Evolutionary conservation across 176 grass and related monocot species (phyloP).

Genomic region (Neostapfia colusana): DNA sequence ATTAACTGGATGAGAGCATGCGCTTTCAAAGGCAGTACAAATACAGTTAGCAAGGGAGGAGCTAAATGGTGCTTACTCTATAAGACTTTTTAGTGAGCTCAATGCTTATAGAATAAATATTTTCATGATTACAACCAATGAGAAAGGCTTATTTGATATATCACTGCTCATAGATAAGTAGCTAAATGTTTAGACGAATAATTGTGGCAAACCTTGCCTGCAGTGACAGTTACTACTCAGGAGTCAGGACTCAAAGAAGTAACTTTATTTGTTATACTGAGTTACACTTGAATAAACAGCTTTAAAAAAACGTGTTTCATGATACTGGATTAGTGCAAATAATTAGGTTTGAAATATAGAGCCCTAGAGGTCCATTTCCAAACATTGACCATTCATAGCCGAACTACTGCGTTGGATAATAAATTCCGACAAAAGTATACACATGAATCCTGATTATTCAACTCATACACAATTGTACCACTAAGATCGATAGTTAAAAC

Average conservation of each 20-base stretch:
- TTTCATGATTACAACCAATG: conserved; percentile 6
- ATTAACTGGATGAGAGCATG: conserved; percentile 3
- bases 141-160: neutral
- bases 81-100: neutral
- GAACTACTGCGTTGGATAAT: neutral
- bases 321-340: neutral
- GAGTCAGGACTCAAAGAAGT: too few species aligned
- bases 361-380: neutral
- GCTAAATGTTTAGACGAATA: neutral
- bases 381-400: neutral
- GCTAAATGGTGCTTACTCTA: conserved; percentile 10
- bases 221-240: too few species aligned
- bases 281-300: neutral
- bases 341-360: conserved; percentile 15
- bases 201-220: neutral
- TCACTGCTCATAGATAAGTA: too few species aligned
- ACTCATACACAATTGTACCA: neutral
- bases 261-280: neutral
- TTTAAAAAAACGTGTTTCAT: neutral
- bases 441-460: conserved; percentile 7
- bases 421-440: neutral
- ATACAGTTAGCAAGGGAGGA: too few species aligned
- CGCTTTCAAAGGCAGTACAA: too few species aligned
- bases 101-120: conserved; percentile 7
- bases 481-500: neutral